Percentiles rank a stretch among this genome's conserved stretches.
These are phyloP conservation scores for Salix udensis DNA, from an alignment of 345 rosid species.

Conservation along the genomic window DNA sequence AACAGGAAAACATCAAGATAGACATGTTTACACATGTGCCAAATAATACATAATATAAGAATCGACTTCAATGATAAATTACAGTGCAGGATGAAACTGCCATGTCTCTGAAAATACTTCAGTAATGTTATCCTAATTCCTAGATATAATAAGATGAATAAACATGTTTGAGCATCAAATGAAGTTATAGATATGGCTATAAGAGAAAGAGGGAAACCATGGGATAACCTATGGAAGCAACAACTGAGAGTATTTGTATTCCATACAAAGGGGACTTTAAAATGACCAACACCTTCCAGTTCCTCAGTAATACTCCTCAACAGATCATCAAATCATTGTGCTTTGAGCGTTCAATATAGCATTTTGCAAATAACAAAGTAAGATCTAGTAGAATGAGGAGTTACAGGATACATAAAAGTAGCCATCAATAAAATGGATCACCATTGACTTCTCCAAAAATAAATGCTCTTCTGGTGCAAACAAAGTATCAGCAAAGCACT, in stretches of 20 bases:
- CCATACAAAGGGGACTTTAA: not conserved
- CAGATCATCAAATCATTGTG: not conserved
- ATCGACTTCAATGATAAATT: not conserved
- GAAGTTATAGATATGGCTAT: not conserved
- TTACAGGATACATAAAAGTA: not conserved
- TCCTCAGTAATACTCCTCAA: not conserved
- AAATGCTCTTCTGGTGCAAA: not conserved
- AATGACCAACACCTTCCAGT: not conserved
- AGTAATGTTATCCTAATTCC: not conserved
- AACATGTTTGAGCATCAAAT: not conserved
- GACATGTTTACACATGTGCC: not conserved
- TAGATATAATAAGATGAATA: not conserved
- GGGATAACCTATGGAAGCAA: not conserved
- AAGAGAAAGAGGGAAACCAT: not conserved
- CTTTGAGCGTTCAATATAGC: not conserved
- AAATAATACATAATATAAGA: not conserved
- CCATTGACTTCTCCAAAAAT: not conserved
- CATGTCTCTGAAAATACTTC: not conserved
- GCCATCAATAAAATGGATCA: not conserved
- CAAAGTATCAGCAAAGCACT: not conserved
- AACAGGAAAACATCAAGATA: not conserved
- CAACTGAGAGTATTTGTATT: not conserved
- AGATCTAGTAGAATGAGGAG: not conserved
- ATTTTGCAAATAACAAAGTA: not conserved
- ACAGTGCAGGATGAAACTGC: not conserved